phyloP scores from a whole-genome alignment of 805 yeast genomes.

The Suhomyces emberorum region DNA sequence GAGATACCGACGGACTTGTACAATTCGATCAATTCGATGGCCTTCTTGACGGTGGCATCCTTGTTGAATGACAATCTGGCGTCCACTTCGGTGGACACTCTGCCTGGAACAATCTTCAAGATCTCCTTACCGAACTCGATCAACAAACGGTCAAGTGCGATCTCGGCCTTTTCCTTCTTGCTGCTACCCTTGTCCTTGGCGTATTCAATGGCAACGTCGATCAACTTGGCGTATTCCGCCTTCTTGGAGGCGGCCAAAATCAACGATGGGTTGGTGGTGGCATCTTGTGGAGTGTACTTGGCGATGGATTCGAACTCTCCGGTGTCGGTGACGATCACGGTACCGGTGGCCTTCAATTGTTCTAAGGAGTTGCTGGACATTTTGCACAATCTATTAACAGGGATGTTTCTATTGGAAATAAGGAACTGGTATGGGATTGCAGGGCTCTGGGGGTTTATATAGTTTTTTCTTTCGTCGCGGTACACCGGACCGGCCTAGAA shows the following conservation, averaged over 20 bases:
- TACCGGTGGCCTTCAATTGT: conserved; percentile 91
- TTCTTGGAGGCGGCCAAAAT: conserved; percentile 94
- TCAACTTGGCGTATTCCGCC: conserved; percentile 81
- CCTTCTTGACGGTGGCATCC: conserved; percentile 91
- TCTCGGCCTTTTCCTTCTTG: conserved; percentile 65
- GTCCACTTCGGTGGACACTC: conserved; percentile 98
- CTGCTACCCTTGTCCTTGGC: conserved; percentile 64
- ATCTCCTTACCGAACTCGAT: conserved; percentile 96
- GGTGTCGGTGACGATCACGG: conserved; percentile 96
- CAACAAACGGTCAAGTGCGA: conserved; percentile 87
- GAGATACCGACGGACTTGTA: conserved; percentile 81
- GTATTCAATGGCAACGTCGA: conserved; percentile 86
- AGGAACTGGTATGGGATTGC: too few species aligned
- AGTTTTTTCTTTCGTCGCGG: background rate
- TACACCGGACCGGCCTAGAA: too few species aligned
- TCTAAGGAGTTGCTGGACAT: conserved; percentile 63
- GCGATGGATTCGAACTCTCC: conserved; percentile 99
- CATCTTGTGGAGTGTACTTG: conserved; percentile 97
- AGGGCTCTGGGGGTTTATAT: background rate
- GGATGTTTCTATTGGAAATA: too few species aligned
- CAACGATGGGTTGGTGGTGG: conserved; percentile 97
- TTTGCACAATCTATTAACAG: too few species aligned
- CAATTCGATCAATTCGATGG: conserved; percentile 81
- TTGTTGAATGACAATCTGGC: conserved; percentile 97
- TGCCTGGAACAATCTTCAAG: conserved; percentile 93